Conservation (phyloP, 2,329 filamentous ascomycete genomes). For the Beauveria medogensis region DNA sequence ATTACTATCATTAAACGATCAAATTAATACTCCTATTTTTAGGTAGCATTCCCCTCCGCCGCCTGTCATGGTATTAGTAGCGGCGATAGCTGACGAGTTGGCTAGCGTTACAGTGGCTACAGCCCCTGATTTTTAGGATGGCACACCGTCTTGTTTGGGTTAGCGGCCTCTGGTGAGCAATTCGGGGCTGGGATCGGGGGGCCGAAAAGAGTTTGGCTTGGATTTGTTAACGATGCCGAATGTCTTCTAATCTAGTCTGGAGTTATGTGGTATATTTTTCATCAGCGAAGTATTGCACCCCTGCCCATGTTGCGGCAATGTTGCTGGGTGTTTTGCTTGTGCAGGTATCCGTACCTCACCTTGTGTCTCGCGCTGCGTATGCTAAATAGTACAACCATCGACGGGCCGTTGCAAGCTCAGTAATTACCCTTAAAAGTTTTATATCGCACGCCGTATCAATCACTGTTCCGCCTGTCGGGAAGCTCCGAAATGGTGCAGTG, state of each 20-base stretch:
- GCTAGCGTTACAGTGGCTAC: neutral
- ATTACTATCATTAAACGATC: too few relatives aligned
- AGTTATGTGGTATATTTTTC: too few relatives aligned
- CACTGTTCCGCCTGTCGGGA: neutral
- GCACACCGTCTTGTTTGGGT: neutral
- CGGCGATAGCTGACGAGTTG: neutral
- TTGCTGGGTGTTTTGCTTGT: too few relatives aligned
- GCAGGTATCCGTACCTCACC: too few relatives aligned
- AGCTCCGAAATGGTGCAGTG: neutral
- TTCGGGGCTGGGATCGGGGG: neutral
- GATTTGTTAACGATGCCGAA: neutral
- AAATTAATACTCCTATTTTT: too few relatives aligned
- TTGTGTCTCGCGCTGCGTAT: too few relatives aligned
- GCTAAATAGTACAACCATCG: too few relatives aligned
- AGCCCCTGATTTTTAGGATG: constrained; percentile 5
- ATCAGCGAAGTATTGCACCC: too few relatives aligned
- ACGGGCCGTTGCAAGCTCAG: neutral
- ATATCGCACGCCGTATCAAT: too few relatives aligned
- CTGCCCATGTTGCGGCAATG: too few relatives aligned
- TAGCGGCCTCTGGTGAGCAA: neutral
- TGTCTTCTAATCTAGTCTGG: too few relatives aligned
- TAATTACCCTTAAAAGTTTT: neutral
- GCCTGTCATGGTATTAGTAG: neutral
- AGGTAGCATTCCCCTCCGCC: neutral
- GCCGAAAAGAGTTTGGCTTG: neutral